Evolutionary conservation across 768 basidiomycete genomes (phyloP).

Genomic region (Kwoniella shandongensis): DNA sequence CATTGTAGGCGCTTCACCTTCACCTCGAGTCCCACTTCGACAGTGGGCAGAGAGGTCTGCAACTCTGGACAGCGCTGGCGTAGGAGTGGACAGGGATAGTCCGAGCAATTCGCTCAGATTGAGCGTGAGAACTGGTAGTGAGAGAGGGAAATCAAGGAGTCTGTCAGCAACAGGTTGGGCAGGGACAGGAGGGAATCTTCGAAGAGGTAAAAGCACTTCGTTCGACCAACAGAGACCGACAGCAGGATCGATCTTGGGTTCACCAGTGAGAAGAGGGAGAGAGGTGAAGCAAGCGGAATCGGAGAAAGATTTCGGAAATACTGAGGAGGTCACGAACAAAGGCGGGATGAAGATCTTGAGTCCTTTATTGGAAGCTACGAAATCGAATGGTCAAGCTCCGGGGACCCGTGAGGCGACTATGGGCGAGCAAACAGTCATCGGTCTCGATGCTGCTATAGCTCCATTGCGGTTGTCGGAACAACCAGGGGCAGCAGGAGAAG

Average conservation of each 20-base stretch:
- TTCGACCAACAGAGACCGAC: constrained; percentile 8
- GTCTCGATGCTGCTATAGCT: no score
- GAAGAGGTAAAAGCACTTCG: constrained; percentile 23
- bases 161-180: not conserved
- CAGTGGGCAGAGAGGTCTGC: constrained; percentile 28
- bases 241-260: not conserved
- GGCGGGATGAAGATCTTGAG: no score
- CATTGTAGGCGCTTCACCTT: constrained; percentile 17
- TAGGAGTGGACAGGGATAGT: constrained; percentile 2
- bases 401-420: no score
- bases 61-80: not conserved
- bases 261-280: constrained; percentile 3
- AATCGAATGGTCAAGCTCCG: not conserved
- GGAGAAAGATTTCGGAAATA: not conserved
- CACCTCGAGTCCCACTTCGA: constrained; percentile 25
- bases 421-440: no score
- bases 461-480: no score
- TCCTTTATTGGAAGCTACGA: constrained; percentile 25
- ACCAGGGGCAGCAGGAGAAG: no score
- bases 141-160: constrained; percentile 17
- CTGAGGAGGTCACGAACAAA: not conserved
- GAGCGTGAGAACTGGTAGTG: constrained; percentile 22
- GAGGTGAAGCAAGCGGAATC: not conserved
- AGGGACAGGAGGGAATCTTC: constrained; percentile 3
- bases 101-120: no score